phyloP scores from a whole-genome alignment of 2,329 filamentous ascomycete genomes.

The Diaporthe helianthi region DNA sequence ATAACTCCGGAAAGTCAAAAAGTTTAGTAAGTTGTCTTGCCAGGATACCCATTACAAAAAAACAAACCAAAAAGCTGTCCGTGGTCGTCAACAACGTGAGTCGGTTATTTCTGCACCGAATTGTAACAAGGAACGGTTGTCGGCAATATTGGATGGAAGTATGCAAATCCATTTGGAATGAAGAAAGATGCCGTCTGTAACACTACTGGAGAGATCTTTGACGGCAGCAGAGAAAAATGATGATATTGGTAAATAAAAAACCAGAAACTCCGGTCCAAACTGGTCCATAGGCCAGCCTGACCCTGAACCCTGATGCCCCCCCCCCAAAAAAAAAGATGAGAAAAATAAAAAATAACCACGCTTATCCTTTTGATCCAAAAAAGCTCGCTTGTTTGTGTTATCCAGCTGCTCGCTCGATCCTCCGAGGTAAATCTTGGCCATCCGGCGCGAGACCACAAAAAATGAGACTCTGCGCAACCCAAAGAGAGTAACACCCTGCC shows the following conservation, averaged over 20 bases:
- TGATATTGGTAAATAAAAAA: neutral
- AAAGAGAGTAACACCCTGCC: neutral
- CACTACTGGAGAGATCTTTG: neutral
- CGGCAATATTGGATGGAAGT: no score
- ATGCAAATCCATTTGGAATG: no score
- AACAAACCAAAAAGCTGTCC: neutral
- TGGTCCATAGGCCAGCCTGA: conserved; percentile 19
- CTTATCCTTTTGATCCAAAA: conserved; percentile 19
- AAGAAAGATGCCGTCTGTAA: neutral
- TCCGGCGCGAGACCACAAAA: neutral
- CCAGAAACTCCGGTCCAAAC: conserved; percentile 21
- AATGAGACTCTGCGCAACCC: neutral
- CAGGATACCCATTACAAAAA: neutral
- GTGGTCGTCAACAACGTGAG: no score
- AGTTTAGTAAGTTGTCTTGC: neutral
- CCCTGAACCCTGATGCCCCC: conserved; percentile 20
- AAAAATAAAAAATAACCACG: conserved; percentile 25
- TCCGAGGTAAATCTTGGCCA: conserved; percentile 1
- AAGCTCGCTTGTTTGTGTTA: conserved; percentile 6
- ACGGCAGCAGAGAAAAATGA: no score
- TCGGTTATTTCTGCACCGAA: no score
- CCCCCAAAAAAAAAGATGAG: no score
- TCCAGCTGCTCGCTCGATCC: conserved; percentile 4
- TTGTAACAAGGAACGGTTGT: no score
- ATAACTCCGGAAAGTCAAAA: neutral